Evolutionary conservation across 257 asterid genomes (phyloP).

Genomic region (Nemophila menziesii): DNA sequence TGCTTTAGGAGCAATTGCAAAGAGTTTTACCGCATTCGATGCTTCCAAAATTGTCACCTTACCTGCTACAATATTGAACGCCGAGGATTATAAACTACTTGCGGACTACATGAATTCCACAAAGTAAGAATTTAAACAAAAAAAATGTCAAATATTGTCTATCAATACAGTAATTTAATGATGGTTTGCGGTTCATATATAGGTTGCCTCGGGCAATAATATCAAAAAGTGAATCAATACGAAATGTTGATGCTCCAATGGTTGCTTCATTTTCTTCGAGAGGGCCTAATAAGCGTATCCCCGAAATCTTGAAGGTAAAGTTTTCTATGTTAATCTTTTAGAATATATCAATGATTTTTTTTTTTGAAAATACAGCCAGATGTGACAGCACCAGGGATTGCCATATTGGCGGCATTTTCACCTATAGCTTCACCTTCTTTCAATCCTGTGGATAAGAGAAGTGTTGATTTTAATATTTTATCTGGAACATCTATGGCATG

Average conservation of each 20-base stretch:
- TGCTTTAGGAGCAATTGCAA: constrained; percentile 17
- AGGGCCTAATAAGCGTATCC: too few species aligned
- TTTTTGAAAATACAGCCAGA: constrained; percentile 14
- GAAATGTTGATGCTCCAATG: too few species aligned
- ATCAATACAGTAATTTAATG: too few species aligned
- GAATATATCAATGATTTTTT: too few species aligned
- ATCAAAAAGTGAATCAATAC: too few species aligned
- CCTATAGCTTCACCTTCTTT: neutral
- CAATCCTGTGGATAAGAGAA: neutral
- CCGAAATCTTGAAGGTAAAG: too few species aligned
- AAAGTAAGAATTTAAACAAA: constrained; percentile 12
- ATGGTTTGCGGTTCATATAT: too few species aligned
- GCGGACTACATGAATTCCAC: constrained; percentile 6
- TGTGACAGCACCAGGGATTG: constrained; percentile 19
- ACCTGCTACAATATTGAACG: constrained; percentile 12
- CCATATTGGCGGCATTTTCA: constrained; percentile 14
- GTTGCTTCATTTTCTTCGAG: too few species aligned
- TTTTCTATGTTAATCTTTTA: too few species aligned
- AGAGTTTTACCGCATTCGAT: neutral
- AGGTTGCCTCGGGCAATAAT: too few species aligned
- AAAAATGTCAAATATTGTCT: too few species aligned
- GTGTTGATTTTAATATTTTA: constrained; percentile 3
- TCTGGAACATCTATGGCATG: constrained; percentile 20
- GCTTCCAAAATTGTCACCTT: constrained; percentile 11
- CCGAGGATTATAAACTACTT: neutral